phyloP scores from a whole-genome alignment of 2,329 filamentous ascomycete species.

The Aschersonia sp. region DNA sequence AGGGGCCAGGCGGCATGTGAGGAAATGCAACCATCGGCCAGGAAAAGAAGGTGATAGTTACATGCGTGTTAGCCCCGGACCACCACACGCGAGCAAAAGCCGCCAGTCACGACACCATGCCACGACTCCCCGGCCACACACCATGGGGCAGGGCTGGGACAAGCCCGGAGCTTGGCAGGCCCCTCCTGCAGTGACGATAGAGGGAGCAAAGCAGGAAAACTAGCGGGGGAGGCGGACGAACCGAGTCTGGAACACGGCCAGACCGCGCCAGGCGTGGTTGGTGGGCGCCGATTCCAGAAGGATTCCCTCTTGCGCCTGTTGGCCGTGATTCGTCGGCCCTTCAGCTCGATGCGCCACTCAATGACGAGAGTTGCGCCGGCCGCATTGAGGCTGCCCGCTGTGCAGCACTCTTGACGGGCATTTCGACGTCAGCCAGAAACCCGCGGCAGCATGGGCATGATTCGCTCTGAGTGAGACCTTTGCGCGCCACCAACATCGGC shows the following conservation, averaged over 20 bases:
- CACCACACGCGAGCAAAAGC: constrained; percentile 2
- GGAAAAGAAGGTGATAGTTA: constrained; percentile 6
- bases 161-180: background rate
- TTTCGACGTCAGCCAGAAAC: no score
- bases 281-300: constrained; percentile 4
- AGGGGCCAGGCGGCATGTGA: constrained; percentile 1
- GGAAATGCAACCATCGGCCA: constrained; percentile 5
- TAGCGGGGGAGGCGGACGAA: background rate
- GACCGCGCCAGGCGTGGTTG: background rate
- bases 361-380: constrained; percentile 1
- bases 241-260: background rate
- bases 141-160: constrained; percentile 1
- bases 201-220: background rate
- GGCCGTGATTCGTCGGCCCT: constrained; percentile 2
- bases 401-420: no score
- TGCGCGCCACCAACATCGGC: background rate
- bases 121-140: constrained; percentile 1
- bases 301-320: constrained; percentile 1
- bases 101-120: constrained; percentile 5
- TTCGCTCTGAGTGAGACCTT: background rate
- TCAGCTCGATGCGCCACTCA: background rate
- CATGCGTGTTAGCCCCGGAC: background rate
- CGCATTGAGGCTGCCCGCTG: no score
- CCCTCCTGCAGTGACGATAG: background rate
- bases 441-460: no score